These are phyloP conservation scores for sunflower (Helianthus annuus) DNA, from an alignment of 129 eudicot genomes.

Conservation along the genomic window DNA sequence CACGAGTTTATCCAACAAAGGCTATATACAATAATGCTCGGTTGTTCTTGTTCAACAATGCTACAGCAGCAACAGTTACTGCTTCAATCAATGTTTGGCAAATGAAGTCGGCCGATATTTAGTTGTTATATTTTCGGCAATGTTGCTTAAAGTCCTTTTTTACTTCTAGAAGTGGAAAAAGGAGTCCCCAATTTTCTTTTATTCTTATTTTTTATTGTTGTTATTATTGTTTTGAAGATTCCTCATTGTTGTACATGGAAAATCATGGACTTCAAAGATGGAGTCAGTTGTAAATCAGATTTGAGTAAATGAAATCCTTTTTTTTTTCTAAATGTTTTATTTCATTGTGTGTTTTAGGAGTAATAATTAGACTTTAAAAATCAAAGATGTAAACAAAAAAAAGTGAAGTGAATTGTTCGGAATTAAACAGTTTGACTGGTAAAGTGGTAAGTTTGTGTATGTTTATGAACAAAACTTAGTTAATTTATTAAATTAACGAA, in stretches of 20 bases:
- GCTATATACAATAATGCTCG: slow-evolving; percentile 52
- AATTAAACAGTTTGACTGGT: too few species aligned
- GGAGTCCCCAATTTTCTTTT: slow-evolving; percentile 3
- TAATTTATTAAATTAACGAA: too few species aligned
- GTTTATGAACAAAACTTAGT: too few species aligned
- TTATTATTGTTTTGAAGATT: not conserved
- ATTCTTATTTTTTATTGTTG: not conserved
- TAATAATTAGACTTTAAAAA: too few species aligned
- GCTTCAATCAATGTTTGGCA: slow-evolving; percentile 71
- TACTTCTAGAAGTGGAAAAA: not conserved
- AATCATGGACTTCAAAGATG: slow-evolving; percentile 9
- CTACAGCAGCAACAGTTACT: slow-evolving; percentile 46
- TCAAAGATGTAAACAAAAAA: too few species aligned
- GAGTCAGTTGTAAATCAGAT: slow-evolving; percentile 8
- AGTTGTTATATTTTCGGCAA: not conserved
- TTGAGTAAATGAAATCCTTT: not conserved
- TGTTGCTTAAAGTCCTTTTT: not conserved
- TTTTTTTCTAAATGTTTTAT: not conserved
- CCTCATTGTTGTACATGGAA: slow-evolving; percentile 17
- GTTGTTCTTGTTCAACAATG: slow-evolving; percentile 73
- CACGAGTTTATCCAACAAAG: slow-evolving; percentile 73
- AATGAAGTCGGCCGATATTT: slow-evolving; percentile 54
- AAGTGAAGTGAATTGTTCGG: too few species aligned
- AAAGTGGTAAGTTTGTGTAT: too few species aligned
- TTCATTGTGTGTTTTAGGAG: not conserved